phyloP scores from a whole-genome alignment of 495 filamentous ascomycete species.

The Amniculicola lignicola region DNA sequence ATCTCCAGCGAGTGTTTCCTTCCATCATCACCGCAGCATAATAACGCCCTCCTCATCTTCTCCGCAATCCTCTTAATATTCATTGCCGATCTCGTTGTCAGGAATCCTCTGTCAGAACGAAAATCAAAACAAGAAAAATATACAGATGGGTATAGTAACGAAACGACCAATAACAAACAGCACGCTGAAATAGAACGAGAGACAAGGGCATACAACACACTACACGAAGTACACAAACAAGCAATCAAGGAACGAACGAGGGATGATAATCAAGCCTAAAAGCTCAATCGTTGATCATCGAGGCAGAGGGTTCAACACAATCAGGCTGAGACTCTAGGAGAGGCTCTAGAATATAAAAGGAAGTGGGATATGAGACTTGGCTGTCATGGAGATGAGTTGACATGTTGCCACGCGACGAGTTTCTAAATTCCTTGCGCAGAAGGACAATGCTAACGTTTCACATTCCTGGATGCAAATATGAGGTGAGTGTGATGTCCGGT shows the following conservation, averaged over 20 bases:
- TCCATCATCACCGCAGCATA: conserved; percentile 14
- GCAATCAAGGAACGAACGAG: conserved; percentile 1
- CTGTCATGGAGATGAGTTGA: conserved; percentile 15
- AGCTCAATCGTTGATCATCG: not conserved
- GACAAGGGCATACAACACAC: not conserved
- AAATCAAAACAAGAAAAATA: not conserved
- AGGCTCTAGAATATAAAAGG: conserved; percentile 12
- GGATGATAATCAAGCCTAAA: not conserved
- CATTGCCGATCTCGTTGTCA: conserved; percentile 9
- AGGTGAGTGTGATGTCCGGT: not conserved
- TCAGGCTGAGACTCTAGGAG: conserved; percentile 4
- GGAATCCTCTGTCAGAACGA: not conserved
- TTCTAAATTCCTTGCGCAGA: conserved; percentile 28
- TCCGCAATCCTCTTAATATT: conserved; percentile 12
- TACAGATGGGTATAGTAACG: not conserved
- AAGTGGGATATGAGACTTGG: conserved; percentile 7
- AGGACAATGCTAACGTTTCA: conserved; percentile 23
- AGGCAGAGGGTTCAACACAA: not conserved
- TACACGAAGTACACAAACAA: not conserved
- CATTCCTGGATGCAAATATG: conserved; percentile 15
- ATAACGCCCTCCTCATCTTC: conserved; percentile 9
- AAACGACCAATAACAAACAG: not conserved
- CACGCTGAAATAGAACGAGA: not conserved
- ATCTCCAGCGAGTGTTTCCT: conserved; percentile 19
- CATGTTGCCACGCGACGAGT: conserved; percentile 27